phyloP scores from a whole-genome alignment of 2,329 filamentous ascomycete species.

The Clonostachys solani region DNA sequence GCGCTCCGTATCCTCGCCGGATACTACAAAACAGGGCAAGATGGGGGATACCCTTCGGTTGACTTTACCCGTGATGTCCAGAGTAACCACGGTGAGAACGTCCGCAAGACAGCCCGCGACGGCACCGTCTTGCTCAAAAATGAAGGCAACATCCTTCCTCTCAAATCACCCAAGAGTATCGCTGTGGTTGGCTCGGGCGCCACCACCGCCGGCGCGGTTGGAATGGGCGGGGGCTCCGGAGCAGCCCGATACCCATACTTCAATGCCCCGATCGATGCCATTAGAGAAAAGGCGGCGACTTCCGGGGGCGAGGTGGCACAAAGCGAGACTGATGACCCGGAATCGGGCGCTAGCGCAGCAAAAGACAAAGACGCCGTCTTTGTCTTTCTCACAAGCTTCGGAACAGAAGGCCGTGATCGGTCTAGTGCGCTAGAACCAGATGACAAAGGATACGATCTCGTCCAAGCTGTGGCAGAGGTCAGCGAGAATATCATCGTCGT shows the following conservation, averaged over 20 bases:
- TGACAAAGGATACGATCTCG: slow-evolving; percentile 59
- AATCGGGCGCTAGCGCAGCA: slow-evolving; percentile 33
- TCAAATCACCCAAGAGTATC: slow-evolving; percentile 42
- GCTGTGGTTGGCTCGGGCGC: slow-evolving; percentile 61
- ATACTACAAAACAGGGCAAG: slow-evolving; percentile 57
- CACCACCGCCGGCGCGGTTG: slow-evolving; percentile 56
- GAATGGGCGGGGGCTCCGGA: slow-evolving; percentile 65
- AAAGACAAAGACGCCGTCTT: slow-evolving; percentile 51
- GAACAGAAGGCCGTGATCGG: slow-evolving; percentile 62
- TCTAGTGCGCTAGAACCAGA: slow-evolving; percentile 58
- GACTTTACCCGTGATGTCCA: slow-evolving; percentile 52
- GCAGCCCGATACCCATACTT: slow-evolving; percentile 63
- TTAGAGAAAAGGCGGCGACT: slow-evolving; percentile 49
- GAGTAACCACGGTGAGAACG: slow-evolving; percentile 58
- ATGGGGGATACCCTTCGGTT: slow-evolving; percentile 42
- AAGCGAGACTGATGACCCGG: slow-evolving; percentile 51
- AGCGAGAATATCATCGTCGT: slow-evolving; percentile 68
- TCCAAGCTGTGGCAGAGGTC: slow-evolving; percentile 55
- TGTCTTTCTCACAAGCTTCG: slow-evolving; percentile 61
- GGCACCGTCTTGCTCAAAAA: slow-evolving; percentile 67
- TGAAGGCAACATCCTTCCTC: slow-evolving; percentile 46
- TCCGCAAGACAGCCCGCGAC: slow-evolving; percentile 49
- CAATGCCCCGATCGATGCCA: slow-evolving; percentile 59
- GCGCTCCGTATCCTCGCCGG: slow-evolving; percentile 57
- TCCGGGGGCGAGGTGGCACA: slow-evolving; percentile 42